Evolutionary conservation across 164 flowering plant species (phyloP).

Genomic region (Echeveria elegans): DNA sequence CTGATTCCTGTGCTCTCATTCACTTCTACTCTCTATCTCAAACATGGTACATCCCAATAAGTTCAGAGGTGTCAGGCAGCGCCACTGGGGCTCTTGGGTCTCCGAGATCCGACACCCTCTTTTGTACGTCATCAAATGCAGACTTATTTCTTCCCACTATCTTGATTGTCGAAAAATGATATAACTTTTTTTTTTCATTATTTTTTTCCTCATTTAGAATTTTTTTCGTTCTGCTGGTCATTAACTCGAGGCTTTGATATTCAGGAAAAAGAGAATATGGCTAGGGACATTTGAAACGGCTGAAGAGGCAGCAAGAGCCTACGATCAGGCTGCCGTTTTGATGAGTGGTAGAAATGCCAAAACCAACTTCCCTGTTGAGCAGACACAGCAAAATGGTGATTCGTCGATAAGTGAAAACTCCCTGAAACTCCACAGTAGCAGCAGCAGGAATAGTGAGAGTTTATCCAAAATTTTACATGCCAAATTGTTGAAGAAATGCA

Average conservation of each 20-base stretch:
- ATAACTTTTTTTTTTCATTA: too few relatives aligned
- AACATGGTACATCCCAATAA: conserved; percentile 66
- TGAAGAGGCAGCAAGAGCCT: conserved; percentile 25
- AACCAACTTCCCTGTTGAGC: conserved; percentile 25
- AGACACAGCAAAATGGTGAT: background rate
- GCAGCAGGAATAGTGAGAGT: background rate
- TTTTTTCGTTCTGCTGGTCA: background rate
- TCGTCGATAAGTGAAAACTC: background rate
- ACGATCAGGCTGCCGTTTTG: conserved; percentile 31
- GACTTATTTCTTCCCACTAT: too few relatives aligned
- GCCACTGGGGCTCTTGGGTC: conserved; percentile 95
- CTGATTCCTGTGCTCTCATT: conserved; percentile 6
- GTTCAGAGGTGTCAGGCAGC: conserved; percentile 85
- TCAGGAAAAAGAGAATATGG: conserved; percentile 36
- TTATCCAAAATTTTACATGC: conserved; percentile 21
- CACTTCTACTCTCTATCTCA: background rate
- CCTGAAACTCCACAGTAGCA: background rate
- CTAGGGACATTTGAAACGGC: conserved; percentile 21
- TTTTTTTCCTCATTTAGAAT: background rate
- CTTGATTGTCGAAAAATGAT: too few relatives aligned
- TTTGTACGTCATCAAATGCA: conserved; percentile 29
- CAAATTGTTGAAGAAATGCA: conserved; percentile 26
- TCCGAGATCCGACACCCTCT: conserved; percentile 83
- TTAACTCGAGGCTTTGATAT: background rate
- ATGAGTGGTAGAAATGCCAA: conserved; percentile 33